phyloP scores from a whole-genome alignment of 108 stramenopile genomes.

The Epipyxis sp. region DNA sequence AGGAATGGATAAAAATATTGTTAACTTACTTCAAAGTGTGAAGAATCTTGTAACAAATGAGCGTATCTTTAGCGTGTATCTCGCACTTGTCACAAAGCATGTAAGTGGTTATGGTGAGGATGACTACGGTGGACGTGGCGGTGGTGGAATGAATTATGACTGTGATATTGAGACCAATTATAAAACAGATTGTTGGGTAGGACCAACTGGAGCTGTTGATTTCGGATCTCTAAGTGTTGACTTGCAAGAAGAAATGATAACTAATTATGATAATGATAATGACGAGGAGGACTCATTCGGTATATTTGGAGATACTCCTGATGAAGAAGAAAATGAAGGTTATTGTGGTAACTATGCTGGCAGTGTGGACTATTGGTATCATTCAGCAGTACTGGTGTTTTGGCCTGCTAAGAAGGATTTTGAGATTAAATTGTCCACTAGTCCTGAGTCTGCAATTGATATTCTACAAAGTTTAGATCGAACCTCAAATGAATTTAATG shows the following conservation, averaged over 20 bases:
- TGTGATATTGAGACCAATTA: too few species aligned
- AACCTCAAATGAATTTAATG: too few species aligned
- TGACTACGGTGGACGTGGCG: not conserved
- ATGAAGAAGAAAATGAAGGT: constrained; percentile 4
- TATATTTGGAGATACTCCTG: too few species aligned
- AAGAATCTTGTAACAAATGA: not conserved
- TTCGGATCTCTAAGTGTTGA: not conserved
- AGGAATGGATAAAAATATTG: not conserved
- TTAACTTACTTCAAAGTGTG: not conserved
- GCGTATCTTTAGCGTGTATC: too few species aligned
- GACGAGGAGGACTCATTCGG: not conserved
- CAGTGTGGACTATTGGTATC: not conserved
- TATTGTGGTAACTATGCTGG: not conserved
- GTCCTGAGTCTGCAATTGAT: too few species aligned
- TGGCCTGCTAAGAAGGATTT: not conserved
- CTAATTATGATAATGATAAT: not conserved
- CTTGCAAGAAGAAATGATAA: not conserved
- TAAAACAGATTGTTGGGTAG: too few species aligned
- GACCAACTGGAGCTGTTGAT: not conserved
- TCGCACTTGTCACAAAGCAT: not conserved
- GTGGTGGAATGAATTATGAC: not conserved
- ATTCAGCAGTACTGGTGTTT: not conserved
- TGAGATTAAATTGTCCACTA: not conserved
- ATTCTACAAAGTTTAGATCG: too few species aligned
- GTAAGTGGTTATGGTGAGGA: not conserved